Conservation (phyloP, 2,329 filamentous ascomycete species). For the Fusarium fujikuroi region DNA sequence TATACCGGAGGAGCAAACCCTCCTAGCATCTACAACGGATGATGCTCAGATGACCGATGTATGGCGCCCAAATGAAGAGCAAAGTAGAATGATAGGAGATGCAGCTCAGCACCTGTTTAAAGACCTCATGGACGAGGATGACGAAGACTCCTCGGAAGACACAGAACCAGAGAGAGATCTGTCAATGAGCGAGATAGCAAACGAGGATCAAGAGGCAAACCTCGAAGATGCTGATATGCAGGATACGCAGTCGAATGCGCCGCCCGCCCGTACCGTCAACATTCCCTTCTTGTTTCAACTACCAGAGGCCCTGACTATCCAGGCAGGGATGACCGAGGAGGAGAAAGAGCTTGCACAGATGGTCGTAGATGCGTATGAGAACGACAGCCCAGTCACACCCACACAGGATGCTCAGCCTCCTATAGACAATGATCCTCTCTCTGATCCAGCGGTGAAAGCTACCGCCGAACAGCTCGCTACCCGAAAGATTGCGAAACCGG, state of each 20-base stretch:
- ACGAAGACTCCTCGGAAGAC: background rate
- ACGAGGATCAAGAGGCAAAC: background rate
- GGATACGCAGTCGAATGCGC: background rate
- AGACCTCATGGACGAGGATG: background rate
- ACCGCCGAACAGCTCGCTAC: constrained; percentile 9
- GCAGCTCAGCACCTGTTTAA: background rate
- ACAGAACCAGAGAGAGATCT: background rate
- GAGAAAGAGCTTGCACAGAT: background rate
- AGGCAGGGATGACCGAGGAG: background rate
- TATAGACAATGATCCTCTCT: background rate
- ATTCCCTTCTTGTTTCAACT: background rate
- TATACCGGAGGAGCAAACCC: background rate
- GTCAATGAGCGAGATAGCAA: background rate
- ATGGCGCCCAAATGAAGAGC: background rate
- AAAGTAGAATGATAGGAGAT: background rate
- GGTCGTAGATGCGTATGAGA: background rate
- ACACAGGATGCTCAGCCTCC: background rate
- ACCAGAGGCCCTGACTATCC: background rate
- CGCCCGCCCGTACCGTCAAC: background rate
- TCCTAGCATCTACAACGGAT: background rate
- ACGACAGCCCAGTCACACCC: background rate
- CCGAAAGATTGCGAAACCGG: constrained; percentile 10
- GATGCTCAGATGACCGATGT: constrained; percentile 9
- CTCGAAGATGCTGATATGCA: background rate
- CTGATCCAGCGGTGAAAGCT: background rate